phyloP scores from a whole-genome alignment of 2,329 filamentous ascomycete genomes.

The Coniochaeta sp. region DNA sequence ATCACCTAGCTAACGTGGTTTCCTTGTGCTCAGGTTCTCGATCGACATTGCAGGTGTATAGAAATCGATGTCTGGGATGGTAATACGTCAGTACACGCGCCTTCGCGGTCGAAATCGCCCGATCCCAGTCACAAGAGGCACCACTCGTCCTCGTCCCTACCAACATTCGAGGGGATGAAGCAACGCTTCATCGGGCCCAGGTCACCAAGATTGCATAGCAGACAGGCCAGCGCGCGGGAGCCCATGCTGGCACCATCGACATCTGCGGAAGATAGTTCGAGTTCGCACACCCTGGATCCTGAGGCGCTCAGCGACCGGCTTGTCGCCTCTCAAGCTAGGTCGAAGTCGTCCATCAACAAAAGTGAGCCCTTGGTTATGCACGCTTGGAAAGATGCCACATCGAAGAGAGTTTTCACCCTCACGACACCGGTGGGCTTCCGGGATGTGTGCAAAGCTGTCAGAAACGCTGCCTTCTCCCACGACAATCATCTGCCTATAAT shows the following conservation, averaged over 20 bases:
- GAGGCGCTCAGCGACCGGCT: conserved; percentile 23
- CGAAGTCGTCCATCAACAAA: conserved; percentile 16
- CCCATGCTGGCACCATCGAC: background rate
- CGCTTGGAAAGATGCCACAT: conserved; percentile 35
- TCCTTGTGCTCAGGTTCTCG: conserved; percentile 48
- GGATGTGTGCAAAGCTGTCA: conserved; percentile 74
- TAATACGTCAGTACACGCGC: conserved; percentile 29
- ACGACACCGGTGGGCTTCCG: conserved; percentile 83
- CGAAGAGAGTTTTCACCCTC: conserved; percentile 41
- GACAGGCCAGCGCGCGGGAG: background rate
- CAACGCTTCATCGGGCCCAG: conserved; percentile 1
- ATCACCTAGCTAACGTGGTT: conserved; percentile 2
- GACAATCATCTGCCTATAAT: conserved; percentile 75
- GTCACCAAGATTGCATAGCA: background rate
- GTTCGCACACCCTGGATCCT: conserved; percentile 20
- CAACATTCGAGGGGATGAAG: conserved; percentile 16
- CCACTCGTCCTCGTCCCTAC: conserved; percentile 29
- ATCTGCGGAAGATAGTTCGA: background rate
- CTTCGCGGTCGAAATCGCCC: conserved; percentile 28
- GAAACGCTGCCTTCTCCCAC: conserved; percentile 64
- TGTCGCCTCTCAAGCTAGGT: conserved; percentile 11
- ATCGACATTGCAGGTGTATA: conserved; percentile 76
- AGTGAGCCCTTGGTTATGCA: conserved; percentile 77
- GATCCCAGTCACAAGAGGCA: conserved; percentile 36
- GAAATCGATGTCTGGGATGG: conserved; percentile 96